Evolutionary conservation across 495 filamentous ascomycete species (phyloP).

Genomic region (Aspergillus nanangensis): DNA sequence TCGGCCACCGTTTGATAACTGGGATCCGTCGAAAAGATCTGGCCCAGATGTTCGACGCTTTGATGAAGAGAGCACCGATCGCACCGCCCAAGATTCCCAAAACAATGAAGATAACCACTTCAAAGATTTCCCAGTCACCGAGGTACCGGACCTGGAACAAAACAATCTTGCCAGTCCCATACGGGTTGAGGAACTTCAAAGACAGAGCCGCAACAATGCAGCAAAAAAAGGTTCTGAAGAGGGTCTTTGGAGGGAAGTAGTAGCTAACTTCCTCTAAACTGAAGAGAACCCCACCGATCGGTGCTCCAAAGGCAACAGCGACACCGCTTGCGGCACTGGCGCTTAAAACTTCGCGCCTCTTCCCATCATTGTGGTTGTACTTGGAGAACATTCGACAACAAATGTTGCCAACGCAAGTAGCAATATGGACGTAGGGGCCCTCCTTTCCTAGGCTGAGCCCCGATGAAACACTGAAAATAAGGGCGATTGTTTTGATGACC

Average conservation of each 20-base stretch:
- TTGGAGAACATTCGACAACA: conserved; percentile 88
- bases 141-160: conserved; percentile 90
- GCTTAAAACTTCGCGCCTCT: conserved; percentile 85
- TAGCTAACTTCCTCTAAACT: conserved; percentile 94
- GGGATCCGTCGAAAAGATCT: conserved; percentile 78
- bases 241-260: conserved; percentile 97
- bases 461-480: conserved; percentile 87
- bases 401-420: conserved; percentile 93
- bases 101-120: conserved; percentile 78
- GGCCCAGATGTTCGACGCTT: conserved; percentile 87
- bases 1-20: conserved; percentile 74
- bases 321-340: conserved; percentile 91
- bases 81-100: conserved; percentile 83
- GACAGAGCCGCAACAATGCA: conserved; percentile 90
- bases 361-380: conserved; percentile 90
- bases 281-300: conserved; percentile 89
- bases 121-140: conserved; percentile 93
- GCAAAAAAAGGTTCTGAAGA: conserved; percentile 97
- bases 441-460: conserved; percentile 94
- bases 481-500: conserved; percentile 74
- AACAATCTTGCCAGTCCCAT: conserved; percentile 94
- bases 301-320: conserved; percentile 91
- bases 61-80: conserved; percentile 89
- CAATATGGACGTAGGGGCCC: conserved; percentile 96
- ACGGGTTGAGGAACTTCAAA: conserved; percentile 91